A percentile compares a stretch with the other conserved stretches of the same genome.
Conservation (phyloP, 768 basidiomycete genomes). For the Coprinellus aureogranulatus region DNA sequence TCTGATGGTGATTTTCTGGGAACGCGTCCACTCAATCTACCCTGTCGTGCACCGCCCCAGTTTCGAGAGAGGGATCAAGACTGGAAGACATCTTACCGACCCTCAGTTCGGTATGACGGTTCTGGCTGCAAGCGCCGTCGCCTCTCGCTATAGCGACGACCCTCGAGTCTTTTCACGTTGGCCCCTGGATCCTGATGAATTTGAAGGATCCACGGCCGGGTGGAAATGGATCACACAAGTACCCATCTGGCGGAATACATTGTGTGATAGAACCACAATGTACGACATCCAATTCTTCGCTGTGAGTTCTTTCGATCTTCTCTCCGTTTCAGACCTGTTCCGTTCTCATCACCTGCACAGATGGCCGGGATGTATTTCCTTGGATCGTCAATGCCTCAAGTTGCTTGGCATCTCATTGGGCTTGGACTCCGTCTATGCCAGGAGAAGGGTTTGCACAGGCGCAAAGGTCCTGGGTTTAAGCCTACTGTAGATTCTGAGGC, state of each 20-base stretch:
- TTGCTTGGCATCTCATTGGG: constrained; percentile 55
- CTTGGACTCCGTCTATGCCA: constrained; percentile 59
- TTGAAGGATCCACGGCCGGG: constrained; percentile 44
- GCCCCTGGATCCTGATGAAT: constrained; percentile 25
- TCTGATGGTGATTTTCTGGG: constrained; percentile 62
- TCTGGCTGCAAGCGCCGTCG: constrained; percentile 65
- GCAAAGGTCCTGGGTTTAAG: constrained; percentile 31
- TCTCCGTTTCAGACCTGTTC: neutral
- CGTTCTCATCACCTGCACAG: constrained; percentile 12
- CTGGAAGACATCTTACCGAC: constrained; percentile 49
- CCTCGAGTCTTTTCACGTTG: constrained; percentile 26
- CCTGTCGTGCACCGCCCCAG: constrained; percentile 70
- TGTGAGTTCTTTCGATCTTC: constrained; percentile 17
- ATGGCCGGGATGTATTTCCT: constrained; percentile 31
- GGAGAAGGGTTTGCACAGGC: constrained; percentile 63
- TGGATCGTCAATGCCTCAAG: constrained; percentile 48
- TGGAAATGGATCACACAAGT: constrained; percentile 66
- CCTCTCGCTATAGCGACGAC: constrained; percentile 56
- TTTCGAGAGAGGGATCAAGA: constrained; percentile 50
- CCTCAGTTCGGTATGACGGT: constrained; percentile 53
- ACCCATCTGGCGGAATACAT: constrained; percentile 54
- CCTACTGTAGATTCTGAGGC: constrained; percentile 52
- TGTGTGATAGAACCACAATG: constrained; percentile 56
- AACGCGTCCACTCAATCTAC: constrained; percentile 42
- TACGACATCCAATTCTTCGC: constrained; percentile 71